Evolutionary conservation across 2,329 filamentous ascomycete species (phyloP).

Genomic region (Curvularia sp.): DNA sequence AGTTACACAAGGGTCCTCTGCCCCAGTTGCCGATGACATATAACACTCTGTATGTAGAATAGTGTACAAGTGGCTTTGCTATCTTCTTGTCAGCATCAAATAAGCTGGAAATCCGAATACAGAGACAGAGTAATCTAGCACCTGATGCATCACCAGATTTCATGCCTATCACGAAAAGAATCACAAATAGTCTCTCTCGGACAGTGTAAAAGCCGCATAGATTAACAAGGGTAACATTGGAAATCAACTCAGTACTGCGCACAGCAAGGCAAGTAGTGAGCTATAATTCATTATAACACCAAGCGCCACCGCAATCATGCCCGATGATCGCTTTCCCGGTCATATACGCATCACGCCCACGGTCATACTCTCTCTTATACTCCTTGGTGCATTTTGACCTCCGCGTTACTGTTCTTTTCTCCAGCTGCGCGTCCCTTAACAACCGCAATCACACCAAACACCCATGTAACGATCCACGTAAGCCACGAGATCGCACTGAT

Average conservation of each 20-base stretch:
- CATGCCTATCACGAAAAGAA: not conserved
- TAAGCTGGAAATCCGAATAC: not conserved
- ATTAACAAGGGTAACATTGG: not conserved
- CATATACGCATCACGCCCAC: conserved; percentile 1
- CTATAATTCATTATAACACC: conserved; percentile 1
- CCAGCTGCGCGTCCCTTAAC: conserved; percentile 22
- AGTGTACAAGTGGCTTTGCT: not conserved
- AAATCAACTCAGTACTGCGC: conserved; percentile 1
- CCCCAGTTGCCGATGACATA: not conserved
- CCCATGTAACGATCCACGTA: conserved; percentile 53
- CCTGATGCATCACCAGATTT: not conserved
- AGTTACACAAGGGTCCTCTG: not conserved
- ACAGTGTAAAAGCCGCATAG: not conserved
- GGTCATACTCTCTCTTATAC: conserved; percentile 33
- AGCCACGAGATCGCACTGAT: conserved; percentile 72
- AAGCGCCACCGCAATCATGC: conserved; percentile 26
- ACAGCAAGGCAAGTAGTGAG: conserved; percentile 10
- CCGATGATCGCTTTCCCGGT: conserved; percentile 25
- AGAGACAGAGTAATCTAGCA: too few relatives aligned
- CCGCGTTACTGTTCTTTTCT: conserved; percentile 22
- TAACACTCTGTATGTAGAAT: not conserved
- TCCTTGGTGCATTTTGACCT: conserved; percentile 53
- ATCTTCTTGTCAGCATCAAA: not conserved
- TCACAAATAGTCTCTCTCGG: not conserved
- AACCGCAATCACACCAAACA: conserved; percentile 43